A percentile compares a stretch with the other conserved stretches of the same genome.
Evolutionary conservation across 345 rosid genomes (phyloP).

Genomic region (Eucalyptus grandis): DNA sequence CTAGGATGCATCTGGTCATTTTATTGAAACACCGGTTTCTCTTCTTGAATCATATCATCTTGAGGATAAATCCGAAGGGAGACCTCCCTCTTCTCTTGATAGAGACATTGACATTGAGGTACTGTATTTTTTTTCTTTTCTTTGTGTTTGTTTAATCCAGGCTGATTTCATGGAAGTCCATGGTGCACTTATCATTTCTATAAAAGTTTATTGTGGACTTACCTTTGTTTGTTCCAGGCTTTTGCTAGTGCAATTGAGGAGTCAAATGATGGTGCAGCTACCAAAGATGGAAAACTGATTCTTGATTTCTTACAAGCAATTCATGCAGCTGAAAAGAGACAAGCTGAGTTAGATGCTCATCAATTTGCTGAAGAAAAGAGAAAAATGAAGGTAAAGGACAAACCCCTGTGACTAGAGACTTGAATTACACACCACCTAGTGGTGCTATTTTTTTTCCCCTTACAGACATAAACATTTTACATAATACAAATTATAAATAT

Average conservation of each 20-base stretch:
- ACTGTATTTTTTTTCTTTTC: neutral
- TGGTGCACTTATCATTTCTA: neutral
- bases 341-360: slow-evolving; percentile 78
- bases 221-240: slow-evolving; percentile 26
- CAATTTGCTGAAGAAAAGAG: slow-evolving; percentile 62
- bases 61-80: slow-evolving; percentile 26
- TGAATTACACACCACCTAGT: neutral
- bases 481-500: neutral
- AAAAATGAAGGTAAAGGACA: slow-evolving; percentile 53
- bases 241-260: slow-evolving; percentile 36
- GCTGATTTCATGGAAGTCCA: neutral
- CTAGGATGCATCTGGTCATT: slow-evolving; percentile 24
- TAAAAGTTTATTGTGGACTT: neutral
- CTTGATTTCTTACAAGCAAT: slow-evolving; percentile 81
- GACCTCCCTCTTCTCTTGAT: slow-evolving; percentile 1
- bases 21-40: slow-evolving; percentile 18
- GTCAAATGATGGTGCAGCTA: slow-evolving; percentile 31
- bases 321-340: slow-evolving; percentile 84
- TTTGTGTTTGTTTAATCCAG: neutral
- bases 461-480: neutral
- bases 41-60: slow-evolving; percentile 76
- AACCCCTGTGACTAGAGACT: neutral
- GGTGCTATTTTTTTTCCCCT: neutral
- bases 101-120: slow-evolving; percentile 31
- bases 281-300: slow-evolving; percentile 67